Evolutionary conservation across 768 basidiomycete species (phyloP), one percentile per base, ranked within the genome.

Genomic region (Xerocomellus chrysenteron): DNA sequence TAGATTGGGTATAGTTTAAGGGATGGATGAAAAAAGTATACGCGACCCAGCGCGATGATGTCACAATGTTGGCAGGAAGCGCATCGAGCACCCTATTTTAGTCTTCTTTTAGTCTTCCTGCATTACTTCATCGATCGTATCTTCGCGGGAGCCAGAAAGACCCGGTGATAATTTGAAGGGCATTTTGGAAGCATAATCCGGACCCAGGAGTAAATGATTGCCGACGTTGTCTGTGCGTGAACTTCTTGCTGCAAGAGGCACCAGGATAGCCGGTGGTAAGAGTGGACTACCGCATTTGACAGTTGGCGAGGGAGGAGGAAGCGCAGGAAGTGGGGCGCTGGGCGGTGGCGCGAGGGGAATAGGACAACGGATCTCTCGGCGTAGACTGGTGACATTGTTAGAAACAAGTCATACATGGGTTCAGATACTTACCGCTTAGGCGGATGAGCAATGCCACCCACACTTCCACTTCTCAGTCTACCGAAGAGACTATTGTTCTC

Each of bases 381-480:
- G 76, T 17, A 72, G 65, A 58, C 82, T 82, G 47, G n/a, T 10
- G 36, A 26, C 11, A 6, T 6, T 14, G 19, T 55, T 41, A 56
- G 49, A 28, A 21, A 56, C 19, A 53, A 50, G 26, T 44, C 46
- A 42, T 17, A 13, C 52, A 26, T 49, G 39, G 3, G 28, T 41
- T 39, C 45, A 33, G 49, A 47, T 48, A 70, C 75, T 61, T 52
- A 76, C 77, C 69, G 70, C 21, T 72, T 58, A 11, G 68, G 66
- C 13, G 63, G 40, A 47, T 59, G 60, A 5, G 67, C 63, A 37
- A 76, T 72, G 19, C 79, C 67, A 14, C 55, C 40, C n/a, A 64
- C 21, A 56, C 85, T 86, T 5, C 84, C 84, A 58, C 82, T 85
- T 46, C 84, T 73, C 67, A 84, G 66, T 46, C 84, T 71, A n/a